These are phyloP conservation scores for Ilex paraguariensis DNA, from an alignment of 305 asterid genomes.

Conservation along the genomic window DNA sequence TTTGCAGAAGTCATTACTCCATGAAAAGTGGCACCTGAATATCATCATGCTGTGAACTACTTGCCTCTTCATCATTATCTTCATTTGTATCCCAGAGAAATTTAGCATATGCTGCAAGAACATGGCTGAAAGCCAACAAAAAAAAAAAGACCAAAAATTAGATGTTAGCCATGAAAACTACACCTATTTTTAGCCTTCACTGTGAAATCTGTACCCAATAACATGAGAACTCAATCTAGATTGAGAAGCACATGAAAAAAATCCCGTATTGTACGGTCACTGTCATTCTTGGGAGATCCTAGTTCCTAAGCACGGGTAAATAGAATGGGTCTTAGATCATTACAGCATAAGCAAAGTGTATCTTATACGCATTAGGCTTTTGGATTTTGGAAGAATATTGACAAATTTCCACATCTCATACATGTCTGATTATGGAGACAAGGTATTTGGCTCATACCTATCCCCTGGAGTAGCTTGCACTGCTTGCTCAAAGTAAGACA, in stretches of 20 bases:
- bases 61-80: constrained; percentile 20
- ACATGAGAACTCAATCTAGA: no score
- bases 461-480: constrained; percentile 54
- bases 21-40: constrained; percentile 2
- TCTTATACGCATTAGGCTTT: no score
- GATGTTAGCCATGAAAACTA: background rate
- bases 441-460: constrained; percentile 35
- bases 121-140: constrained; percentile 43
- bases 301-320: no score
- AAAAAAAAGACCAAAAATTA: background rate
- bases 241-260: no score
- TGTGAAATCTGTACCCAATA: no score
- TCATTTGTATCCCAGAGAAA: constrained; percentile 77
- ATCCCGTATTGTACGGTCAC: no score
- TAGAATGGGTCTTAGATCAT: no score
- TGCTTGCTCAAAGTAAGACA: constrained; percentile 57
- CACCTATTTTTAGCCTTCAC: no score
- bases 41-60: constrained; percentile 12
- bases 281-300: no score
- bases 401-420: no score
- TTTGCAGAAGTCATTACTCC: constrained; percentile 15
- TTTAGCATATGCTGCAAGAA: constrained; percentile 73
- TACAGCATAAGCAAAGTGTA: no score
- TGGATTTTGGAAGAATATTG: no score
- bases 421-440: background rate